These are phyloP conservation scores for Apiospora hydei DNA, from an alignment of 2,329 filamentous ascomycete genomes.

Conservation along the genomic window DNA sequence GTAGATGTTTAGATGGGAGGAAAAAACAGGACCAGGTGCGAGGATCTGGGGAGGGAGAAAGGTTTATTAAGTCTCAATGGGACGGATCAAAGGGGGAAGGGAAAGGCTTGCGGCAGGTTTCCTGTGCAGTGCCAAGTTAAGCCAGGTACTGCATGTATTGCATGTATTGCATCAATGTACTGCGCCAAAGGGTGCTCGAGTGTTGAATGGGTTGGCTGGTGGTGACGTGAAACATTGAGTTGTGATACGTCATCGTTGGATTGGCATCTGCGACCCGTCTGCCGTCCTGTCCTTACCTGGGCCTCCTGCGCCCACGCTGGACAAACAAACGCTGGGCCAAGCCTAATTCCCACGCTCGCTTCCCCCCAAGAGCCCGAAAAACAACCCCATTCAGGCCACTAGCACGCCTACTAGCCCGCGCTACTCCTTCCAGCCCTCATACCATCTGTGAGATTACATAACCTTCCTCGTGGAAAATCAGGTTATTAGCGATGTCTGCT, in stretches of 20 bases:
- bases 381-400: background rate
- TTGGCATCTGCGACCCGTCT: slow-evolving; percentile 6
- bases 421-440: background rate
- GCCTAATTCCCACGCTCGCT: background rate
- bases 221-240: slow-evolving; percentile 29
- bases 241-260: slow-evolving; percentile 27
- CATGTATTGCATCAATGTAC: slow-evolving; percentile 1
- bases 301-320: no score
- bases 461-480: slow-evolving; percentile 1
- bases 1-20: slow-evolving; percentile 17
- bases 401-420: background rate
- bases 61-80: slow-evolving; percentile 21
- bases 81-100: background rate
- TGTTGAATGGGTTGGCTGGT: slow-evolving; percentile 25
- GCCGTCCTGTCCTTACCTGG: background rate
- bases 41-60: slow-evolving; percentile 17
- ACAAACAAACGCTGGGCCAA: no score
- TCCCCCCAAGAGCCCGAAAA: background rate
- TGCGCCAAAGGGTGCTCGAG: slow-evolving; percentile 17
- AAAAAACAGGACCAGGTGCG: background rate
- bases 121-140: background rate
- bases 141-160: background rate
- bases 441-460: slow-evolving; percentile 15
- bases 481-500: background rate
- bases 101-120: slow-evolving; percentile 19